These are phyloP conservation scores for Sporothrix schenckii DNA, from an alignment of 2,329 filamentous ascomycete species.

Conservation along the genomic window DNA sequence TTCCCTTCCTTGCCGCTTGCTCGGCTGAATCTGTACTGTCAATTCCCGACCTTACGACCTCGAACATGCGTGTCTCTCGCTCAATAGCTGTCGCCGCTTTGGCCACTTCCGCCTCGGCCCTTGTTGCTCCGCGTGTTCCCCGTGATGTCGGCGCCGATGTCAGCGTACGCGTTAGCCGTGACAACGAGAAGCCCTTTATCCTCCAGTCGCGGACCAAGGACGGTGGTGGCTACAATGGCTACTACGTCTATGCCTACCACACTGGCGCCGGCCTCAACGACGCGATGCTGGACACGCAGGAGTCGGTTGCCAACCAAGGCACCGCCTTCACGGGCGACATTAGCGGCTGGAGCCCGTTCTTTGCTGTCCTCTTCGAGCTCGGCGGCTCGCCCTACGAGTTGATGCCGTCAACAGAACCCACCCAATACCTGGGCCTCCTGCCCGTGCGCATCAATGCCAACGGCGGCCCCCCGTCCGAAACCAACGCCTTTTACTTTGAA, in stretches of 20 bases:
- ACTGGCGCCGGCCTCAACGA: slow-evolving; percentile 31
- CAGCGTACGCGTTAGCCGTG: not conserved
- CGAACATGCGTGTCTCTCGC: not conserved
- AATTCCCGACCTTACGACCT: not conserved
- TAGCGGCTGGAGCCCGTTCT: slow-evolving; percentile 5
- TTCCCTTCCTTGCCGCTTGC: not conserved
- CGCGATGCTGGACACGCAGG: slow-evolving; percentile 28
- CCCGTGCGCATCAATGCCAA: slow-evolving; percentile 28
- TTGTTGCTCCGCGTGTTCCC: not conserved
- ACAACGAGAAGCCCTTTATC: not conserved
- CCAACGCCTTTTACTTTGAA: slow-evolving; percentile 30
- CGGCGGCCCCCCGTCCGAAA: not conserved
- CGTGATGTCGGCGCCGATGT: not conserved
- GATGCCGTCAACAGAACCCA: not conserved
- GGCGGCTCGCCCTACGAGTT: slow-evolving; percentile 17
- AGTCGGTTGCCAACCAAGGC: not conserved
- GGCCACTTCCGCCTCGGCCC: not conserved
- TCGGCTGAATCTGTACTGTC: not conserved
- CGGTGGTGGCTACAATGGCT: slow-evolving; percentile 5
- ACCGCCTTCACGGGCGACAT: not conserved
- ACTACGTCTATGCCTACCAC: slow-evolving; percentile 32
- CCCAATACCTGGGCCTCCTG: not conserved
- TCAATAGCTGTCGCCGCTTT: not conserved
- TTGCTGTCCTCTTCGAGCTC: slow-evolving; percentile 24
- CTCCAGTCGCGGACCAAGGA: slow-evolving; percentile 21